Evolutionary conservation across 2,329 filamentous ascomycete species (phyloP), one percentile per base, ranked within the genome.

Genomic region (Leptographium lundbergii): DNA sequence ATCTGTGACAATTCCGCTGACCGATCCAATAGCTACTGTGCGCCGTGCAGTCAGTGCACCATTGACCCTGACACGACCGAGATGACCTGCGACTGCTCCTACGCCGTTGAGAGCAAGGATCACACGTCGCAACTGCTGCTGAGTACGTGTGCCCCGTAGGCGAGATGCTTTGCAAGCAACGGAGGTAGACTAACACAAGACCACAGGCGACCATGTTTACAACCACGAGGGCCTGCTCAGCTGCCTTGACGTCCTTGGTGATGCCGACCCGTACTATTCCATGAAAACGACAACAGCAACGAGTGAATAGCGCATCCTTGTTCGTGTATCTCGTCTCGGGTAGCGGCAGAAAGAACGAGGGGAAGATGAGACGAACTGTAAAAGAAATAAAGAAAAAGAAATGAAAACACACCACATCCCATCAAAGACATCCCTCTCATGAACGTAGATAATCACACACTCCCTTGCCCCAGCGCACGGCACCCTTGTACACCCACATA

Each of bases 401-500:
- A 42, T 25, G 48, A 51, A 17, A 51, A 51, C 24, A 51, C 9
- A n/a, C n/a, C 19, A 45, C 6, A 6, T 19, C 17, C 19, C 42
- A 45, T 6, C 22, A 14, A 10, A 9, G 24, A 9, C 42, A 17
- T 19, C 17, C 13, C 39, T 6, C 7, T 57, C 48, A 69, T 4
- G 67, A 68, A 34, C 77, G 69, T 60, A 81, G 62, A 66, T 76
- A 81, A 48, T 73, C 70, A 63, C 74, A 75, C 0, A 79, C 73
- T 10, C 69, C 67, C 64, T 72, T 73, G 0, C 75, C 76, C 78
- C 78, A 80, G 10, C 74, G 69, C 45, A 73, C 67, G 0, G 70
- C 73, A 1, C 76, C 74, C 64, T 81, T 82, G 66, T 81, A 81
- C 34, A 64, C 67, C 72, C 75, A 79, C 76, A 81, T 81, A 0